A percentile compares a stretch with the other conserved stretches of the same genome.
Conservation (phyloP, 371 early-diverging fungal genomes). For the Lichtheimia corymbifera region DNA sequence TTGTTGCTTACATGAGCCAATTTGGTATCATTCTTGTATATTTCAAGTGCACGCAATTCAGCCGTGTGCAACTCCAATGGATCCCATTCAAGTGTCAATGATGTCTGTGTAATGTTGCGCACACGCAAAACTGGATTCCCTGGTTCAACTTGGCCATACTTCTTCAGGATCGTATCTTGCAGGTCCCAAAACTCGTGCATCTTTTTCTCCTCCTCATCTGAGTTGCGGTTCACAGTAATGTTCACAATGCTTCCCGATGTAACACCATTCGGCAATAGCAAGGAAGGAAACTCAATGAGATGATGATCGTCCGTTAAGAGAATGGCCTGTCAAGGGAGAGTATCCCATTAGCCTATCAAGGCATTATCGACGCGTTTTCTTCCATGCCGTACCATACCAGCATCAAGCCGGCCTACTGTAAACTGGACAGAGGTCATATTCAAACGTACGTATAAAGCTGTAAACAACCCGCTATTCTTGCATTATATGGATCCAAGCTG, state of each 20-base stretch:
- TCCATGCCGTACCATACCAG: conserved; percentile 68
- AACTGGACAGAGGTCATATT: conserved; percentile 72
- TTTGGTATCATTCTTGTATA: conserved; percentile 77
- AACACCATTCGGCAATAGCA: conserved; percentile 93
- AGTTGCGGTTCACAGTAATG: conserved; percentile 88
- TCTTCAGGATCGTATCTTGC: conserved; percentile 80
- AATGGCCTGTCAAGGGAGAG: conserved; percentile 65
- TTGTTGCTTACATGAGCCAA: conserved; percentile 55
- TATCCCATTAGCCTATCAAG: not conserved
- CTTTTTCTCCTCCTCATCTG: conserved; percentile 79
- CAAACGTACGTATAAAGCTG: not conserved
- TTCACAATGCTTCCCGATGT: conserved; percentile 93
- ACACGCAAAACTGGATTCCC: conserved; percentile 76
- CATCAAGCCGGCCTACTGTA: conserved; percentile 91
- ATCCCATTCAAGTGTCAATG: conserved; percentile 88
- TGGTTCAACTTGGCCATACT: conserved; percentile 80
- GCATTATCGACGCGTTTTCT: not conserved
- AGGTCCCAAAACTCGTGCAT: conserved; percentile 81
- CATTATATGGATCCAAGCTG: too few species aligned
- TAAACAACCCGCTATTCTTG: too few species aligned
- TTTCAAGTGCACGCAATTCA: conserved; percentile 78
- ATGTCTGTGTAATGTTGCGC: conserved; percentile 87
- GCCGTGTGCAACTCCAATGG: conserved; percentile 80
- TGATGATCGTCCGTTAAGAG: conserved; percentile 94
- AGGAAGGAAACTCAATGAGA: conserved; percentile 95